Conservation (phyloP, 2,329 filamentous ascomycete genomes). For the Fusarium chaquense region DNA sequence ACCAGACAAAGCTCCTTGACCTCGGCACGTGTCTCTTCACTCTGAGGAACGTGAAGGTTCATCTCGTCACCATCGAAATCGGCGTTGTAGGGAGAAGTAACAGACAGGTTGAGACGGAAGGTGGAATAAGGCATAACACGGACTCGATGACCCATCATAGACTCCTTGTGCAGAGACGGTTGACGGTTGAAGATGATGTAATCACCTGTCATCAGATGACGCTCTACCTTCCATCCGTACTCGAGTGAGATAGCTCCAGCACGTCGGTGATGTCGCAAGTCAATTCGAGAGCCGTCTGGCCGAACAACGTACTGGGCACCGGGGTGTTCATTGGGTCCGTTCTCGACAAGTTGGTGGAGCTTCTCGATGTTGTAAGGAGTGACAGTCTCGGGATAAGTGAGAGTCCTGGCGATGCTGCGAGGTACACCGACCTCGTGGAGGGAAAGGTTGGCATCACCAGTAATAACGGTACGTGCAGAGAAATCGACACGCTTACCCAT, state of each 20-base stretch:
- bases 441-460: constrained; percentile 95
- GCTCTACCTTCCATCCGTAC: constrained; percentile 98
- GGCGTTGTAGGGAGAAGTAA: constrained; percentile 98
- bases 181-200: constrained; percentile 99
- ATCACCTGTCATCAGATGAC: constrained; percentile 94
- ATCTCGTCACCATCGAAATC: constrained; percentile 99
- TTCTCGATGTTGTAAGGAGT: constrained; percentile 98
- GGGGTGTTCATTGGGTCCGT: constrained; percentile 93
- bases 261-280: constrained; percentile 91
- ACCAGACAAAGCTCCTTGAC: constrained; percentile 96
- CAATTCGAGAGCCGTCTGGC: constrained; percentile 92
- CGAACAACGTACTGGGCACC: constrained; percentile 97
- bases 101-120: constrained; percentile 95
- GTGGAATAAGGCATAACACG: constrained; percentile 99
- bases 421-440: constrained; percentile 98
- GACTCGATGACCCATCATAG: constrained; percentile 99
- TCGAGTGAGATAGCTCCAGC: constrained; percentile 87
- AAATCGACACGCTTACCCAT: constrained; percentile 99
- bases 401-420: constrained; percentile 87
- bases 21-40: constrained; percentile 95
- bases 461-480: constrained; percentile 99
- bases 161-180: constrained; percentile 98
- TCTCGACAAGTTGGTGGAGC: constrained; percentile 87
- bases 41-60: constrained; percentile 99
- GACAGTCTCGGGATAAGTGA: constrained; percentile 97